Evolutionary conservation across 257 asterid species (phyloP).

Genomic region (Capsicum chinense): DNA sequence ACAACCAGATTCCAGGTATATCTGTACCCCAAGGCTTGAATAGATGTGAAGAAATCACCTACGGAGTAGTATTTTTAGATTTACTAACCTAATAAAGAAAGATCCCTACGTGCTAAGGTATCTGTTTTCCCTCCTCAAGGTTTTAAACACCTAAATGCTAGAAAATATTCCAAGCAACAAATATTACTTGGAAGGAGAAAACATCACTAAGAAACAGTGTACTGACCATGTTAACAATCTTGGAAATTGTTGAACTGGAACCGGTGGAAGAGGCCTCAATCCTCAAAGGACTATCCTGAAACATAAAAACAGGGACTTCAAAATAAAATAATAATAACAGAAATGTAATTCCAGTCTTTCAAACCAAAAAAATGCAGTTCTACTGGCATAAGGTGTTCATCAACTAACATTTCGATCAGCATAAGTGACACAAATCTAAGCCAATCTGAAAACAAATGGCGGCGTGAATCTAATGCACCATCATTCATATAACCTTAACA

Average conservation of each 20-base stretch:
- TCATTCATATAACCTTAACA: neutral
- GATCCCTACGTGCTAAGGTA: neutral
- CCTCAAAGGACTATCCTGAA: conserved; percentile 95
- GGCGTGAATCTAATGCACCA: neutral
- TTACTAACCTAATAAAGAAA: neutral
- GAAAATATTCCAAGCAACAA: neutral
- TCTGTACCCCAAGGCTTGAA: neutral
- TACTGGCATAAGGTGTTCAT: neutral
- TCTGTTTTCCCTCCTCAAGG: neutral
- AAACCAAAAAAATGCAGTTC: neutral
- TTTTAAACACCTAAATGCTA: neutral
- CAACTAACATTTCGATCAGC: neutral
- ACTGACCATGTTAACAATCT: conserved; percentile 88
- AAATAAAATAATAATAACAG: conserved; percentile 28
- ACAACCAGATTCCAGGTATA: neutral
- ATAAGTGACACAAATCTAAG: neutral
- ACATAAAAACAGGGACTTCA: conserved; percentile 37
- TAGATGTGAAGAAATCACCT: neutral
- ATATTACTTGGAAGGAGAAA: neutral
- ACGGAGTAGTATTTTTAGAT: neutral
- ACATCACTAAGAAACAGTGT: neutral
- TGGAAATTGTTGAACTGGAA: conserved; percentile 90
- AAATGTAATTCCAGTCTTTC: neutral
- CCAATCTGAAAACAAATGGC: neutral
- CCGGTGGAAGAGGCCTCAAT: conserved; percentile 89